Evolutionary conservation across 148 eudicot genomes (phyloP), one percentile per base, ranked within the genome.

Genomic region (Vaccinium macrocarpon): DNA sequence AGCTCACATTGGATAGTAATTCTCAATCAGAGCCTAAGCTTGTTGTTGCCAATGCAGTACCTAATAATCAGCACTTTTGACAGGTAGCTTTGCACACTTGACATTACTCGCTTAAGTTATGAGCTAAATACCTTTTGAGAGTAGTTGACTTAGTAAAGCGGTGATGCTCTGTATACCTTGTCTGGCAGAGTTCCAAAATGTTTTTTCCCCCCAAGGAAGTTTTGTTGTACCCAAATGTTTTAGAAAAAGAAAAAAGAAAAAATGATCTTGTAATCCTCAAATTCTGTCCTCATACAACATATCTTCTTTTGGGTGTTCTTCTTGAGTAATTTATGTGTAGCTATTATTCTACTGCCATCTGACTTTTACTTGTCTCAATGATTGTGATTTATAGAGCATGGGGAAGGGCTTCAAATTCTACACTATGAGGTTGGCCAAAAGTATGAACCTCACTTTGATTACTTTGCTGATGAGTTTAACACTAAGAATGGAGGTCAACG

Each of bases 321-420:
- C 19, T 46, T 29, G 71, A 51, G 52, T 23, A 42, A 25, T 46
- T 66, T 68, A 68, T 29, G 2, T 66, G 6, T 42, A 1, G 35
- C 13, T 51, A 15, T 68, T 66, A n/a, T 68, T 25, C 21, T 48
- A 81, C 18, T 15, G 35, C 25, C 23, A 3, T 49, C 50, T 27
- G 59, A 53, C 72, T 49, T 68, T 68, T 25, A 25, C 27, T 68
- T 50, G 13, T 46, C 76, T 49, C 59, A 16, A 81, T 68, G 18
- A 42, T 38, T 50, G 46, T 82, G 32, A 38, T 82, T 52, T 53
- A 21, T 78, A 92, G 93, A 91, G 72, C 89, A 91, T 57, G 93
- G 95, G 53, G 95, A 92, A 89, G 95, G 95, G 46, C 91, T 92
- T 82, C 95, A 91, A 86, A 86, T 92, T 89, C 95, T 91, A 78